These are phyloP conservation scores for Alternaria sp. DNA, from an alignment of 2,329 filamentous ascomycete genomes.

Conservation along the genomic window DNA sequence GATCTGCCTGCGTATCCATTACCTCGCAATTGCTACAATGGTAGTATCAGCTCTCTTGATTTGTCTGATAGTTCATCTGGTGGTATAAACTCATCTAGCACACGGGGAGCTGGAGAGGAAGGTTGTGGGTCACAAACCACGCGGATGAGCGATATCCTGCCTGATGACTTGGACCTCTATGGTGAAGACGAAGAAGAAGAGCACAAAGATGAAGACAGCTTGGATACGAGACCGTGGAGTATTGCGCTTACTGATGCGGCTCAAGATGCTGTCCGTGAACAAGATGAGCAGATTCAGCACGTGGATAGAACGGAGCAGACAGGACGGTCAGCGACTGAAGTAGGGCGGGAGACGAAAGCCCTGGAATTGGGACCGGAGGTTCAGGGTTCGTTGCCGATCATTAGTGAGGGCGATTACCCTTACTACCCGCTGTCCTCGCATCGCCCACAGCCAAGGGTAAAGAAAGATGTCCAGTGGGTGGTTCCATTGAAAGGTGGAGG, in stretches of 20 bases:
- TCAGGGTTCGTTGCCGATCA: background rate
- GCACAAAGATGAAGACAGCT: background rate
- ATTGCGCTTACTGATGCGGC: background rate
- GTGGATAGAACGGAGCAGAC: background rate
- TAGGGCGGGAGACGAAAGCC: background rate
- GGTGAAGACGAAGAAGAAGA: background rate
- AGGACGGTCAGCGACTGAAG: background rate
- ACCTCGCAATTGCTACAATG: background rate
- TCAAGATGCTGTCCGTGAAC: background rate
- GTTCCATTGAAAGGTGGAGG: background rate
- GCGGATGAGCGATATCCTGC: conserved; percentile 4
- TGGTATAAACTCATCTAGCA: background rate
- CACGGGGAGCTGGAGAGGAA: background rate
- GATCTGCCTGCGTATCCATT: background rate
- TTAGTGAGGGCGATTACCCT: background rate
- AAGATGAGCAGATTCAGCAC: background rate
- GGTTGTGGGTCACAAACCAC: background rate
- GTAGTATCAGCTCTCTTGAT: background rate
- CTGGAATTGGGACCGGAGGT: background rate
- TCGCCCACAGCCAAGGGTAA: too few species aligned
- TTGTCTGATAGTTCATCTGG: background rate
- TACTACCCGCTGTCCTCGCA: conserved; percentile 6
- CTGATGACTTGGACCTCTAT: background rate
- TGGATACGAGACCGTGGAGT: background rate
- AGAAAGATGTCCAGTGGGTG: background rate